Evolutionary conservation across 371 early-diverging fungal species (phyloP).

Genomic region (Massospora cicadina): DNA sequence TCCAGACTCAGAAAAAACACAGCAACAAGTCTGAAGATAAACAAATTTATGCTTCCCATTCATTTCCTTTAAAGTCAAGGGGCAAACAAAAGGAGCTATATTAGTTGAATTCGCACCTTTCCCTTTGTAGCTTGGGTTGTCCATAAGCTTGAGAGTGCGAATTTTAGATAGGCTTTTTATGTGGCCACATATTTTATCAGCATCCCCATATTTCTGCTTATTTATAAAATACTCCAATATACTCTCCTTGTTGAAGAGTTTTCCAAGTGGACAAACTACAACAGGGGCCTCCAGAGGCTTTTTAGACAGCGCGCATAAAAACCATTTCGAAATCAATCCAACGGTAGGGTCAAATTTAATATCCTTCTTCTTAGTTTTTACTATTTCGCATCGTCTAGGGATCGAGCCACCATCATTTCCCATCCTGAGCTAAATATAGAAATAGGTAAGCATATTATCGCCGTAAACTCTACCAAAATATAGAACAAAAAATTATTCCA

Average conservation of each 20-base stretch:
- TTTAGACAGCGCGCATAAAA: slow-evolving; percentile 79
- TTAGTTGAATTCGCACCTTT: slow-evolving; percentile 13
- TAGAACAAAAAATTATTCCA: too few relatives aligned
- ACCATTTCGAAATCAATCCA: slow-evolving; percentile 49
- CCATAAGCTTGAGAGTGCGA: slow-evolving; percentile 43
- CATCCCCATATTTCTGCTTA: slow-evolving; percentile 57
- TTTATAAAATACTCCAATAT: slow-evolving; percentile 70
- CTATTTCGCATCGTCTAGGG: slow-evolving; percentile 82
- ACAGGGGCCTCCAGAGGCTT: slow-evolving; percentile 56
- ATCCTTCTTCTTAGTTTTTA: slow-evolving; percentile 67
- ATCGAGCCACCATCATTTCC: slow-evolving; percentile 95
- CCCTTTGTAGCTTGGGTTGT: slow-evolving; percentile 41
- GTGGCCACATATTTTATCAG: slow-evolving; percentile 60
- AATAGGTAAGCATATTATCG: background rate
- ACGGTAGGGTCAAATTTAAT: slow-evolving; percentile 50
- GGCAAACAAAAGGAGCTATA: slow-evolving; percentile 58
- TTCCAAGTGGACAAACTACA: slow-evolving; percentile 64
- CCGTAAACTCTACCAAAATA: too few relatives aligned
- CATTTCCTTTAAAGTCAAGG: slow-evolving; percentile 85
- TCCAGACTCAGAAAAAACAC: slow-evolving; percentile 71
- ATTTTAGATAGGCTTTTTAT: slow-evolving; percentile 57
- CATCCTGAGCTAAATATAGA: slow-evolving; percentile 24
- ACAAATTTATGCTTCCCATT: slow-evolving; percentile 73
- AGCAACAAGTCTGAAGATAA: slow-evolving; percentile 65
- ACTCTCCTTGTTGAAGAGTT: slow-evolving; percentile 82